Evolutionary conservation across 129 eudicot species (phyloP), one percentile per base, ranked within the genome.

Genomic region (Lactuca saligna): DNA sequence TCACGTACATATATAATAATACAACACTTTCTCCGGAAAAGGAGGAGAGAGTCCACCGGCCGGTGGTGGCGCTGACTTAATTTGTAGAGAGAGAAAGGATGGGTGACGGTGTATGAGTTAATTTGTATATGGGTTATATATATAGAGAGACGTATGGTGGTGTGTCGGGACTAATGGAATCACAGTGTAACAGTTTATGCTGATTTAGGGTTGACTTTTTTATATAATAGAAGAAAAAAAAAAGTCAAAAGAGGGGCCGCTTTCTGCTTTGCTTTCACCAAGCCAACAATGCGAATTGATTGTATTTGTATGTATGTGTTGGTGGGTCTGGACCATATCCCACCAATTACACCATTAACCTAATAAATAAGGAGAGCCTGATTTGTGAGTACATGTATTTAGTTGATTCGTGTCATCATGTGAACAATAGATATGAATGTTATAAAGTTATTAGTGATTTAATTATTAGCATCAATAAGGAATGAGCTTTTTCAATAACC

Each of bases 251-350:
- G 44, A 3, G 68, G 39, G 73, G 54, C 56, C 41, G 54, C 61
- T 63, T 63, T 62, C 34, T 55, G 29, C 80, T 49, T 75, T 69
- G 80, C 62, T 75, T 75, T 67, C 74, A 75, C 74, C 69, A 67
- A 66, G 68, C 74, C 68, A 75, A 75, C 80, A 75, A 75, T 67
- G 80, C 44, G 63, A 67, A 25, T 25, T 25, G 29, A 25, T 25
- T 25, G 29, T 25, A 25, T 25, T 75, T 75, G 73, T 60, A 59
- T 75, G 68, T 58, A 46, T 75, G 61, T 57, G 73, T 37, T 48
- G 67, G 68, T 75, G 74, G 73, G 61, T 32, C 50, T 75, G 73
- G 68, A 58, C 79, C 74, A 75, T 25, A 25, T 66, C 14, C 55
- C 61, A 67, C 33, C 56, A 12, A 41, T 63, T 72, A 55, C 33